These are phyloP conservation scores for Phytophthora tentaculata DNA, from an alignment of 352 stramenopile genomes.

Conservation along the genomic window DNA sequence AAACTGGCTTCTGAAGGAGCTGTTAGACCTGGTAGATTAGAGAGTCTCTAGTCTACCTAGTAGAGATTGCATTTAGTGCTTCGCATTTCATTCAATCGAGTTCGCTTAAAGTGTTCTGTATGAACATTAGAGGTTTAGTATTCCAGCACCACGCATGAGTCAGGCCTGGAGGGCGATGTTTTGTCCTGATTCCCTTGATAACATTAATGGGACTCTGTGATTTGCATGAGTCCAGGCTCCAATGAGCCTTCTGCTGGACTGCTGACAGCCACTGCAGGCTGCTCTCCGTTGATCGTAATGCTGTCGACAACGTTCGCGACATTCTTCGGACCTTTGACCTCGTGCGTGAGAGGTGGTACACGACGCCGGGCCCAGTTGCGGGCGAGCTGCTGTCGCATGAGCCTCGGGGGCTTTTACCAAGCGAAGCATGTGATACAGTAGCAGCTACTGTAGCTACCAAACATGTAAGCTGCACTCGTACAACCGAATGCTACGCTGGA, in stretches of 20 bases:
- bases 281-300: constrained; percentile 27
- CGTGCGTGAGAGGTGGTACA: constrained; percentile 45
- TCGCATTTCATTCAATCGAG: background rate
- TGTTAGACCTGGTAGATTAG: constrained; percentile 6
- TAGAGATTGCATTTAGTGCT: constrained; percentile 5
- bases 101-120: background rate
- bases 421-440: constrained; percentile 27
- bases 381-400: constrained; percentile 8
- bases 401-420: constrained; percentile 21
- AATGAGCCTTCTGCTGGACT: constrained; percentile 1
- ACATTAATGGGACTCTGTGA: constrained; percentile 5
- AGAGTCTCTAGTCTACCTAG: no score
- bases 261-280: background rate
- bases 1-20: background rate
- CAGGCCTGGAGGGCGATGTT: constrained; percentile 4
- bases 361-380: background rate
- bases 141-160: constrained; percentile 7
- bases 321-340: constrained; percentile 34
- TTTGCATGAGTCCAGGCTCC: constrained; percentile 14
- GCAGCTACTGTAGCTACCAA: no score
- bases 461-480: background rate
- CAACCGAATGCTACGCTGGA: constrained; percentile 13
- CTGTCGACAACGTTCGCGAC: constrained; percentile 31
- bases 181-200: background rate
- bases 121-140: background rate